Evolutionary conservation across 495 filamentous ascomycete species (phyloP).

Genomic region (Emericellopsis terricola): DNA sequence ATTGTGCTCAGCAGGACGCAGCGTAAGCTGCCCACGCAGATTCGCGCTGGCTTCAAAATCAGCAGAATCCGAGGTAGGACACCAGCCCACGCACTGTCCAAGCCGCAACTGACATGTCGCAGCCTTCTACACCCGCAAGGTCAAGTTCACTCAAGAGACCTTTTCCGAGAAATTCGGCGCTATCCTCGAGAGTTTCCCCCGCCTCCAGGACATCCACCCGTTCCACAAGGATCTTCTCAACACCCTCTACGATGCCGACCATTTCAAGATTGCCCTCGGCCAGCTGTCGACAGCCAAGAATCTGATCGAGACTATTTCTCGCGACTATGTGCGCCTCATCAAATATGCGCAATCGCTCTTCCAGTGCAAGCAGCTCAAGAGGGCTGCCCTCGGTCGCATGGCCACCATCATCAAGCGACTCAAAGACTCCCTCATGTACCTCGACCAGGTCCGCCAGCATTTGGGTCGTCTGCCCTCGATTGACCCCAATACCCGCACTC

Average conservation of each 20-base stretch:
- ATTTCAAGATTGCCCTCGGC: constrained; percentile 91
- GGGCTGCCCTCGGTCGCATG: constrained; percentile 59
- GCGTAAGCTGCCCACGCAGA: constrained; percentile 86
- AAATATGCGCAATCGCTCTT: constrained; percentile 86
- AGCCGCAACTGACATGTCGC: constrained; percentile 1
- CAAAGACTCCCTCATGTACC: constrained; percentile 85
- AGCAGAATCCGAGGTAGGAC: constrained; percentile 59
- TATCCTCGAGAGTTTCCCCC: constrained; percentile 83
- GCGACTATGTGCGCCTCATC: constrained; percentile 85
- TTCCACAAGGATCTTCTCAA: constrained; percentile 58
- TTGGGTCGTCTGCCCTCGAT: constrained; percentile 93
- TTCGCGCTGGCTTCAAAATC: constrained; percentile 91
- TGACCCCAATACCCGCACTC: constrained; percentile 86
- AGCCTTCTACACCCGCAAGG: constrained; percentile 93
- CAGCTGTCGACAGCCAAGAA: constrained; percentile 92
- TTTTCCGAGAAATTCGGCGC: constrained; percentile 86
- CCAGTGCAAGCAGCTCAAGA: constrained; percentile 34
- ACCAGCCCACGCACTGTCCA: background rate
- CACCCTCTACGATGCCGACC: constrained; percentile 78
- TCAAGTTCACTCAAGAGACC: constrained; percentile 97
- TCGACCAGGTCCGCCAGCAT: constrained; percentile 97
- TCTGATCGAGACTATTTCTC: constrained; percentile 83
- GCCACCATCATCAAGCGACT: constrained; percentile 85
- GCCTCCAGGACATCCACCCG: constrained; percentile 89
- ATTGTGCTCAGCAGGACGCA: constrained; percentile 92